These are phyloP conservation scores for Viridothelium virens DNA, from an alignment of 495 filamentous ascomycete genomes.

Conservation along the genomic window DNA sequence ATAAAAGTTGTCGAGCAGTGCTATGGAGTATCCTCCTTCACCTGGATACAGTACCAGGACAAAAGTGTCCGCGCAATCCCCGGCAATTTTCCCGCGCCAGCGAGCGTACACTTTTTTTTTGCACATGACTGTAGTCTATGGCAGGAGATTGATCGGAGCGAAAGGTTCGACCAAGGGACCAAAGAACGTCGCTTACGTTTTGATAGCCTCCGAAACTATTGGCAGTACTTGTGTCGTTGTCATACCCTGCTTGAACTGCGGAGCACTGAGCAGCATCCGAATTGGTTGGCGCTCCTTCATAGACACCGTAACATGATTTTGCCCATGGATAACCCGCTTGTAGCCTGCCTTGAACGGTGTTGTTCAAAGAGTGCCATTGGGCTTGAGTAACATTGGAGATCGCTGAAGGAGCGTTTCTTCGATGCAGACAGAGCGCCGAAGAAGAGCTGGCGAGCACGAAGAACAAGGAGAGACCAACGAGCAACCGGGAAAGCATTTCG, in stretches of 20 bases:
- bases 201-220: conserved; percentile 13
- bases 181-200: conserved; percentile 13
- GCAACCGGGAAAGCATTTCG: not conserved
- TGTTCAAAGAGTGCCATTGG: conserved; percentile 16
- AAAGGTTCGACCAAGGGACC: not conserved
- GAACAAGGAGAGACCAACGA: not conserved
- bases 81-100: not conserved
- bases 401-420: not conserved
- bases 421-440: no score
- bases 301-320: conserved; percentile 13
- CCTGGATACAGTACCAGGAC: not conserved
- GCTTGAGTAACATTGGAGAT: conserved; percentile 4
- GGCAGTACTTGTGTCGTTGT: conserved; percentile 13
- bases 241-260: conserved; percentile 10
- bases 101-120: not conserved
- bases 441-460: not conserved
- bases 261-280: conserved; percentile 11
- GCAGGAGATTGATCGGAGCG: no score
- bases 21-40: not conserved
- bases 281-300: not conserved
- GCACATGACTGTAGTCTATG: no score
- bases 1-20: not conserved
- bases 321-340: conserved; percentile 14
- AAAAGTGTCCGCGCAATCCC: not conserved
- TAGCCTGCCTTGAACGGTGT: conserved; percentile 12